phyloP scores from a whole-genome alignment of 2,329 filamentous ascomycete species.

The Magnaporthiopsis rhizophila region DNA sequence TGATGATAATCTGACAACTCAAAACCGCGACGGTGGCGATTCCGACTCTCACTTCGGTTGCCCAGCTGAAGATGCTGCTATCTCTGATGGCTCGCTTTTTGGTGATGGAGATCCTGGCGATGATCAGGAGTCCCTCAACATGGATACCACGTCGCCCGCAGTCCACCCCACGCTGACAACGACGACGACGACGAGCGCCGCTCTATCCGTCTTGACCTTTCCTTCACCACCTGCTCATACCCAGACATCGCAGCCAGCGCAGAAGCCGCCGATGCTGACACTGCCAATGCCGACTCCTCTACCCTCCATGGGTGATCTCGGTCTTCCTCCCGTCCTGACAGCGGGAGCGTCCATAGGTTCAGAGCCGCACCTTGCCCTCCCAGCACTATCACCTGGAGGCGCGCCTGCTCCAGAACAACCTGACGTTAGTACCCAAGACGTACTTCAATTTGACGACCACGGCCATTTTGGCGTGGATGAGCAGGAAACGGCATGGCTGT shows the following conservation, averaged over 20 bases:
- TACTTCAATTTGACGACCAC: not conserved
- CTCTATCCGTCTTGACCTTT: not conserved
- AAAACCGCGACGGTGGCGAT: slow-evolving; percentile 1
- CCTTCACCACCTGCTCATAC: not conserved
- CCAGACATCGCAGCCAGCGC: not conserved
- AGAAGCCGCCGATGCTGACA: not conserved
- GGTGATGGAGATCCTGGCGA: slow-evolving; percentile 5
- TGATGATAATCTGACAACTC: not conserved
- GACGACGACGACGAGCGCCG: not conserved
- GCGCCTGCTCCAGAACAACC: slow-evolving; percentile 3
- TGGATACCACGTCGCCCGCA: not conserved
- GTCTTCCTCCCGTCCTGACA: not conserved
- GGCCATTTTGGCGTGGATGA: not conserved
- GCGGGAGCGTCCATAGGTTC: not conserved
- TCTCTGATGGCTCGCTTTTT: slow-evolving; percentile 4
- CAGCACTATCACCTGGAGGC: slow-evolving; percentile 4
- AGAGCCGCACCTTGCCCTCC: slow-evolving; percentile 2
- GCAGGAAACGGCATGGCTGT: not conserved
- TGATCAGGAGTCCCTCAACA: slow-evolving; percentile 1
- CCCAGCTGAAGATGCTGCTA: not conserved
- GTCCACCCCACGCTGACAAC: not conserved
- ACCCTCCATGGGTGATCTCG: not conserved
- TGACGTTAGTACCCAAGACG: slow-evolving; percentile 8
- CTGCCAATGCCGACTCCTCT: slow-evolving; percentile 2
- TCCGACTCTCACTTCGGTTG: slow-evolving; percentile 4